phyloP scores from a whole-genome alignment of 495 filamentous ascomycete species.

The Alectoria sarmentosa region DNA sequence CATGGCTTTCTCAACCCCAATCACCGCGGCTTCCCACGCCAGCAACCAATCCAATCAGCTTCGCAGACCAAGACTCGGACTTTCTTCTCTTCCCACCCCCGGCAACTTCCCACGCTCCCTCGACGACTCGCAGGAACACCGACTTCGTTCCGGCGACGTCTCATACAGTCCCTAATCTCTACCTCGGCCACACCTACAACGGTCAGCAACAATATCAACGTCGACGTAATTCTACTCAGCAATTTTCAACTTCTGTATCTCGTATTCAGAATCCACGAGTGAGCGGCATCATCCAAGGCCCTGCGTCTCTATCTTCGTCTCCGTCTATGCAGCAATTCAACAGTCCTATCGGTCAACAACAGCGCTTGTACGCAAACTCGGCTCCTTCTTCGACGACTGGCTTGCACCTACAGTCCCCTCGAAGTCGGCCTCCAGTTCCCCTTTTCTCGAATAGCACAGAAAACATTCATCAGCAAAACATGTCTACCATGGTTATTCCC shows the following conservation, averaged over 20 bases:
- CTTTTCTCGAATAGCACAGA: constrained; percentile 26
- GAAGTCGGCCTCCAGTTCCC: constrained; percentile 24
- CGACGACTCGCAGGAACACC: constrained; percentile 16
- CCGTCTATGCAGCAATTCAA: constrained; percentile 23
- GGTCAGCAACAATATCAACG: constrained; percentile 17
- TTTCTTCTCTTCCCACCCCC: constrained; percentile 25
- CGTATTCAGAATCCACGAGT: constrained; percentile 28
- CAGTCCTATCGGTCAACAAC: constrained; percentile 24
- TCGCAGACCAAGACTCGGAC: constrained; percentile 22
- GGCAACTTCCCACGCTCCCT: constrained; percentile 8
- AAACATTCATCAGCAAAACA: constrained; percentile 16
- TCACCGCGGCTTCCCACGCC: constrained; percentile 26
- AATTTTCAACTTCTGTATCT: constrained; percentile 24
- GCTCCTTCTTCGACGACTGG: constrained; percentile 24
- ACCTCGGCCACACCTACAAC: constrained; percentile 22
- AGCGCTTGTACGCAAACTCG: constrained; percentile 22
- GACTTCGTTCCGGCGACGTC: constrained; percentile 26
- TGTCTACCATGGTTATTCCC: constrained; percentile 7
- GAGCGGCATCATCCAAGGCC: constrained; percentile 25
- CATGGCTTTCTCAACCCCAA: constrained; percentile 29
- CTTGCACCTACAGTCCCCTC: constrained; percentile 19
- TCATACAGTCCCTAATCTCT: constrained; percentile 25
- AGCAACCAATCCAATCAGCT: constrained; percentile 13
- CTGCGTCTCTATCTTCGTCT: constrained; percentile 22
- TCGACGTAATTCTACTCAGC: constrained; percentile 24